phyloP scores from a whole-genome alignment of 1,139 yeast genomes.

The Yamadazyma membranifaciens region DNA sequence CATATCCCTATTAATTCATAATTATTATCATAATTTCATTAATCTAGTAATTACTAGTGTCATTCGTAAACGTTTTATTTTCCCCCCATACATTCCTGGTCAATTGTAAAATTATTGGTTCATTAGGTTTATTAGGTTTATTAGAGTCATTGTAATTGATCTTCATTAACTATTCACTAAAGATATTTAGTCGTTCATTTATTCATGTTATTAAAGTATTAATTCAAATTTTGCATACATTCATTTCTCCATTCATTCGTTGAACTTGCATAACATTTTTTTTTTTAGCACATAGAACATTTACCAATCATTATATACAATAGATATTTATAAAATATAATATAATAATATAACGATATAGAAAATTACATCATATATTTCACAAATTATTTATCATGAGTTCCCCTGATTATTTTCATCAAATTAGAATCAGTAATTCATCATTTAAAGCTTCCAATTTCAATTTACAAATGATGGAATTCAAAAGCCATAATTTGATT shows the following conservation, averaged over 20 bases:
- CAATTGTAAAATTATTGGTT: not conserved
- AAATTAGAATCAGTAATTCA: conserved; percentile 31
- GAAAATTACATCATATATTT: no score
- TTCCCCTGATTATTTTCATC: conserved; percentile 41
- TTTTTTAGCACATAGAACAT: no score
- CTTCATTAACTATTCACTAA: not conserved
- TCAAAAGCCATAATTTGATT: conserved; percentile 37
- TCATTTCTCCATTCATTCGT: conserved; percentile 11
- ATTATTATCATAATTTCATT: not conserved
- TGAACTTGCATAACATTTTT: not conserved
- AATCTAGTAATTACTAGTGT: not conserved
- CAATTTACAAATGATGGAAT: conserved; percentile 39
- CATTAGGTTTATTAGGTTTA: not conserved
- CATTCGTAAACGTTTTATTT: not conserved
- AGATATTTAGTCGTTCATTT: not conserved
- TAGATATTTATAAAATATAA: not conserved
- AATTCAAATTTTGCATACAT: conserved; percentile 7
- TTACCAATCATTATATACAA: not conserved
- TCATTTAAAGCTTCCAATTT: conserved; percentile 33
- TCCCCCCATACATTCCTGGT: not conserved
- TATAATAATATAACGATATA: not conserved
- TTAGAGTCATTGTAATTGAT: no score
- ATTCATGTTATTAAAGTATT: no score
- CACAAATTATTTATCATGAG: conserved; percentile 7
- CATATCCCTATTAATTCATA: not conserved